Evolutionary conservation across 2,329 filamentous ascomycete species (phyloP), one percentile per base, ranked within the genome.

Genomic region (Phialocephala sp.): DNA sequence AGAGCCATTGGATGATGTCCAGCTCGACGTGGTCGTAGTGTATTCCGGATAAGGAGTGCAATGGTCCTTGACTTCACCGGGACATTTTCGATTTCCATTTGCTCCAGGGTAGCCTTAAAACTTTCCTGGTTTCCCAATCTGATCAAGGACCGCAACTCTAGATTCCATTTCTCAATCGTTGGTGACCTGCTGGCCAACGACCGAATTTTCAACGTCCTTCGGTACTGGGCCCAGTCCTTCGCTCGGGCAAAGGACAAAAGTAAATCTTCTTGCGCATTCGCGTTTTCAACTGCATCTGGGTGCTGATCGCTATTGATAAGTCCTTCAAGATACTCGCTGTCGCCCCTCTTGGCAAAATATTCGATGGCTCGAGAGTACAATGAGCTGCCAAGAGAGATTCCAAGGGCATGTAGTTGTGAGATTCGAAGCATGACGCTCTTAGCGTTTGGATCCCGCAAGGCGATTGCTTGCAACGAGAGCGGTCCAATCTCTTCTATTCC

Each of bases 381-480:
- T 4, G 86, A 88, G 5, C 83, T 78, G 4, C 85, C 83, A 35
- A 92, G 80, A 0, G 82, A 80, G 36, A 97, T 91, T 0, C 87
- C 87, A 6, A 86, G 80, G 60, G 82, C 79, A 66, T 85, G 80
- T 2, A 97, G 80, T 62, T 87, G 83, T 32, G 82, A 76, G 32
- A 97, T 83, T 37, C 87, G 86, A 0, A 80, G 75, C 27, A 82
- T 73, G n/a, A 95, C 80, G 8, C 82, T 84, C 37, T 83, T 79
- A 0, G 87, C 76, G 11, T 84, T 83, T 1, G 80, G 76, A 60
- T 91, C 86, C 72, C 91, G 85, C 12, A 90, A 77, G 3, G 89
- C 92, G 76, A 97, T 87, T 55, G 94, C 89, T 69, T 93, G 90
- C 22, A 97, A 76, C 4, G 92, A 91, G 20, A 90, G 80, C 0